Conservation (phyloP, 2,329 filamentous ascomycete species). For the Ophiostoma himal-ulmi region DNA sequence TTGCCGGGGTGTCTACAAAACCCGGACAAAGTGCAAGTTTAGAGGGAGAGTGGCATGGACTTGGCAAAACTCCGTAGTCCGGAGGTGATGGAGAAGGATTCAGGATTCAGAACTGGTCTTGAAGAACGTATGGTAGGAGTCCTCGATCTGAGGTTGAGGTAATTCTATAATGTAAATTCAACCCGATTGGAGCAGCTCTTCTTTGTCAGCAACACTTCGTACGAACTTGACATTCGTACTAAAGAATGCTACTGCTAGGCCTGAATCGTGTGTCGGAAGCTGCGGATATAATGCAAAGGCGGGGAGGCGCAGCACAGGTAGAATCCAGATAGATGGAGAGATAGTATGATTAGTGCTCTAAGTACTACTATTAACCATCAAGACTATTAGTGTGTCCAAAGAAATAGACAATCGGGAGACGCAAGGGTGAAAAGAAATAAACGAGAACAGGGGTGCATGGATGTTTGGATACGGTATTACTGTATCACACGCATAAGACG, state of each 20-base stretch:
- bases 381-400: background rate
- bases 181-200: background rate
- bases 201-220: background rate
- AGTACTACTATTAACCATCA: background rate
- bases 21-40: background rate
- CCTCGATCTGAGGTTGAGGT: background rate
- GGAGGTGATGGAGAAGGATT: slow-evolving; percentile 3
- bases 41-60: background rate
- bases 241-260: background rate
- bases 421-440: background rate
- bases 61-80: slow-evolving; percentile 7
- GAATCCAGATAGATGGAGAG: background rate
- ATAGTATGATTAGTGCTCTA: background rate
- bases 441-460: background rate
- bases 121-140: background rate
- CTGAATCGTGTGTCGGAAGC: background rate
- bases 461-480: background rate
- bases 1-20: background rate
- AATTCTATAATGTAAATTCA: background rate
- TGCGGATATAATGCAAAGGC: slow-evolving; percentile 9
- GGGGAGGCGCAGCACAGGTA: slow-evolving; percentile 8
- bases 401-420: background rate
- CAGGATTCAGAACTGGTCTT: background rate
- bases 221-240: background rate
- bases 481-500: background rate